Percentiles rank a stretch among this genome's conserved stretches.
These are phyloP conservation scores for Talaromyces sp. DNA, from an alignment of 2,329 filamentous ascomycete species.

Conservation along the genomic window DNA sequence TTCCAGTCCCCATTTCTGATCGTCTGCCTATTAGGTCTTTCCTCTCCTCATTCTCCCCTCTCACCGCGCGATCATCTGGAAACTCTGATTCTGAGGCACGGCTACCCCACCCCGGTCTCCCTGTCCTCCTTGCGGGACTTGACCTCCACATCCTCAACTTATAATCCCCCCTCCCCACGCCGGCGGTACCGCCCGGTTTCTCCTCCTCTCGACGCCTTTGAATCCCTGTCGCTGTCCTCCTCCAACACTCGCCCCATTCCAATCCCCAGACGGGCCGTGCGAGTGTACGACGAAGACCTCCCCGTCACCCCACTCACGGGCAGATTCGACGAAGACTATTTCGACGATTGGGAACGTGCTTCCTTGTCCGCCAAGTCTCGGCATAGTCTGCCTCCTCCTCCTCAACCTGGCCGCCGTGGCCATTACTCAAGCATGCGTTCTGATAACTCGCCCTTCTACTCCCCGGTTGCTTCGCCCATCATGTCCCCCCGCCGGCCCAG, in stretches of 20 bases:
- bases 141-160: slow-evolving; percentile 40
- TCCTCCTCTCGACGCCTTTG: slow-evolving; percentile 27
- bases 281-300: slow-evolving; percentile 33
- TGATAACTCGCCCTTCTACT: slow-evolving; percentile 36
- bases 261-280: slow-evolving; percentile 33
- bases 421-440: slow-evolving; percentile 35
- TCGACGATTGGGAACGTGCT: slow-evolving; percentile 34
- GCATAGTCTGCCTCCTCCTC: slow-evolving; percentile 13
- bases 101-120: slow-evolving; percentile 42
- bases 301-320: slow-evolving; percentile 43
- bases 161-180: slow-evolving; percentile 36
- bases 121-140: slow-evolving; percentile 42
- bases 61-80: slow-evolving; percentile 41
- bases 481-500: slow-evolving; percentile 39
- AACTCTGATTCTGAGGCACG: slow-evolving; percentile 41
- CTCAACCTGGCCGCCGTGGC: slow-evolving; percentile 14
- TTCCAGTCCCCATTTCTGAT: slow-evolving; percentile 29
- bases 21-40: slow-evolving; percentile 28
- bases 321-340: slow-evolving; percentile 40
- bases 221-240: slow-evolving; percentile 34
- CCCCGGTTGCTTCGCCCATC: slow-evolving; percentile 32
- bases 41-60: slow-evolving; percentile 22
- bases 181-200: slow-evolving; percentile 23
- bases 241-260: slow-evolving; percentile 39
- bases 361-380: slow-evolving; percentile 23